These are phyloP conservation scores for Dentiscutata heterogama DNA, from an alignment of 371 early-diverging fungal genomes.

Conservation along the genomic window DNA sequence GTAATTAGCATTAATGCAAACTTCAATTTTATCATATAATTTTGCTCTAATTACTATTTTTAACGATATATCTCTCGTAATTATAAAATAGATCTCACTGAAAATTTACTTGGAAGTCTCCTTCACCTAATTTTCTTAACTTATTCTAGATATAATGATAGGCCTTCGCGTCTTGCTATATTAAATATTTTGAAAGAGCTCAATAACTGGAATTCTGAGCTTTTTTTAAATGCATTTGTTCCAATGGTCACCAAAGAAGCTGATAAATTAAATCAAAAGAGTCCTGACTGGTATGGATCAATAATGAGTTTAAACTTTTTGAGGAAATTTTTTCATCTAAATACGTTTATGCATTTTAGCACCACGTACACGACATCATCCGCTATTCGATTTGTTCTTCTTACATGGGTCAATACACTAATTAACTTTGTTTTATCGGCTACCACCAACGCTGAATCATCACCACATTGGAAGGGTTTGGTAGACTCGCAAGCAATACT, in stretches of 20 bases:
- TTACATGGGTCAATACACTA: constrained; percentile 69
- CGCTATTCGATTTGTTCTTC: constrained; percentile 65
- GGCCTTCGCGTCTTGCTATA: constrained; percentile 66
- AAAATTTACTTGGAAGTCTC: constrained; percentile 63
- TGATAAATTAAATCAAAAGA: constrained; percentile 62
- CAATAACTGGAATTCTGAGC: constrained; percentile 68
- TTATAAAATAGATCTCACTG: constrained; percentile 62
- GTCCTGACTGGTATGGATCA: constrained; percentile 60
- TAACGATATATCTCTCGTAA: not conserved
- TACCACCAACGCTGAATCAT: constrained; percentile 47
- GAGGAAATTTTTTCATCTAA: not conserved
- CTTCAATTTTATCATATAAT: not conserved
- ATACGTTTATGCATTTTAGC: not conserved
- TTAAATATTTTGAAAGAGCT: constrained; percentile 69
- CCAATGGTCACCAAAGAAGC: constrained; percentile 65
- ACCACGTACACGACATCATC: constrained; percentile 62
- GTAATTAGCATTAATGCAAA: constrained; percentile 46
- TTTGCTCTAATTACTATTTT: not conserved
- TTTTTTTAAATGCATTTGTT: constrained; percentile 64
- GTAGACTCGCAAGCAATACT: constrained; percentile 66
- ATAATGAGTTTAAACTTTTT: no score
- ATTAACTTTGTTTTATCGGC: constrained; percentile 55
- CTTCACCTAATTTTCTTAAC: constrained; percentile 66
- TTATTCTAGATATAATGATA: constrained; percentile 72
- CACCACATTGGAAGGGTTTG: constrained; percentile 52